A percentile compares a stretch with the other conserved stretches of the same genome.
Conservation (phyloP, 83 land plant species). For the Picea mariana region DNA sequence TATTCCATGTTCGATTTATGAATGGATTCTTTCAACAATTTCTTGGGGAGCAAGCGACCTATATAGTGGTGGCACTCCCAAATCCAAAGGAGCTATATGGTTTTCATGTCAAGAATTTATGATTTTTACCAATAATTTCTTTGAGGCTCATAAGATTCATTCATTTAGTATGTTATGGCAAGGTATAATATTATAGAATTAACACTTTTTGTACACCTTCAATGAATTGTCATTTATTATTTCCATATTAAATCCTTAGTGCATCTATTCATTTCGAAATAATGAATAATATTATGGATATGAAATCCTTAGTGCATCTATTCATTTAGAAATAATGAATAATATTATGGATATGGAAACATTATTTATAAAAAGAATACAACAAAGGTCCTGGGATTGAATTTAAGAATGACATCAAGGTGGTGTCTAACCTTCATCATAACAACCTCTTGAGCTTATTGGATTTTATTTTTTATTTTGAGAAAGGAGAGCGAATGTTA, state of each 20-base stretch:
- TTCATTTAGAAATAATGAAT: no score
- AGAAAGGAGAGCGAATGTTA: slow-evolving; percentile 70
- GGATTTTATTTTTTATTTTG: slow-evolving; percentile 57
- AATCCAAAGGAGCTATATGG: slow-evolving; percentile 72
- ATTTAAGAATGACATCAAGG: slow-evolving; percentile 73
- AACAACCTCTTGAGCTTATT: slow-evolving; percentile 71
- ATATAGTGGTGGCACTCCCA: slow-evolving; percentile 63
- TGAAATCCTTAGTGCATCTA: slow-evolving; percentile 23
- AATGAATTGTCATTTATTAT: no score
- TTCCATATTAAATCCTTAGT: no score
- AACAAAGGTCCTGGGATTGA: slow-evolving; percentile 55
- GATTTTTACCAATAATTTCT: slow-evolving; percentile 54
- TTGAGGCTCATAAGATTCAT: slow-evolving; percentile 49
- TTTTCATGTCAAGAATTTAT: slow-evolving; percentile 69
- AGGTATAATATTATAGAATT: slow-evolving; percentile 20
- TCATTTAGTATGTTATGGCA: slow-evolving; percentile 46
- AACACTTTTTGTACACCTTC: not conserved
- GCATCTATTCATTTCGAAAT: no score
- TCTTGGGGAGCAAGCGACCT: slow-evolving; percentile 58
- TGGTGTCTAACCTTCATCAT: slow-evolving; percentile 79
- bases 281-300: not conserved
- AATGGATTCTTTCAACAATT: slow-evolving; percentile 18
- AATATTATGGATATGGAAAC: no score
- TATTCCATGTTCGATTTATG: not conserved
- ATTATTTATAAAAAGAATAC: slow-evolving; percentile 68